Evolutionary conservation across 306 rosid genomes (phyloP), one percentile per base, ranked within the genome.

Genomic region (Psophocarpus tetragonolobus): DNA sequence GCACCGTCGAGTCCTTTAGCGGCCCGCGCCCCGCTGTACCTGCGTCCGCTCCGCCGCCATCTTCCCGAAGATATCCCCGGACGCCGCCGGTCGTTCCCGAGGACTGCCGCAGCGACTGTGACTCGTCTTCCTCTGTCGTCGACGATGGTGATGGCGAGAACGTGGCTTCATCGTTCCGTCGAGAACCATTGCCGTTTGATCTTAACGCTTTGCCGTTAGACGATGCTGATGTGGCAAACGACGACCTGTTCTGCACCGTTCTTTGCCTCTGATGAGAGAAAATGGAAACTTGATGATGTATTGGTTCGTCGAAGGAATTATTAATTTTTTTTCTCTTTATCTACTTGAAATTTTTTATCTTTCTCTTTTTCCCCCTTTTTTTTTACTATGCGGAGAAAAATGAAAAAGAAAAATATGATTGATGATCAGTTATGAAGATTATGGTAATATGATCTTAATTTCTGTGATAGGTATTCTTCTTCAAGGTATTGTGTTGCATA

Each of bases 71-170:
- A 6, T 82, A 81, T 18, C 92, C 93, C 0, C 77, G 92, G 35
- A 79, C 92, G 0, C 97, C 97, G 12, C 92, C 97, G 0, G 50
- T 88, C 3, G 87, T 81, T 3, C 92, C 97, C 0, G 97, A 90
- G 66, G 98, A 93, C 53, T 91, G 97, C 82, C 97, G 85, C 41
- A 93, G 98, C 68, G 97, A 91, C 82, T 93, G 98, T 71, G 98
- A 90, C 33, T 93, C 98, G 0, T 93, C 98, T 18, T 90, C 96
- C 0, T 91, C 96, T 6, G 97, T 91, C 3, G 82, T 91, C 1
- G 94, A 86, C 39, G 92, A 88, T 42, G 88, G 71, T 13, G 91
- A 83, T 9, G 48, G 69, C 1, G 91, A 82, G n/a, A 73, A 83
- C 32, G 85, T 27, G 0, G 85, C 86, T 8, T 85, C 97, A 0